Conservation (phyloP, 2,329 filamentous ascomycete species). For the Macroventuria anomochaeta region DNA sequence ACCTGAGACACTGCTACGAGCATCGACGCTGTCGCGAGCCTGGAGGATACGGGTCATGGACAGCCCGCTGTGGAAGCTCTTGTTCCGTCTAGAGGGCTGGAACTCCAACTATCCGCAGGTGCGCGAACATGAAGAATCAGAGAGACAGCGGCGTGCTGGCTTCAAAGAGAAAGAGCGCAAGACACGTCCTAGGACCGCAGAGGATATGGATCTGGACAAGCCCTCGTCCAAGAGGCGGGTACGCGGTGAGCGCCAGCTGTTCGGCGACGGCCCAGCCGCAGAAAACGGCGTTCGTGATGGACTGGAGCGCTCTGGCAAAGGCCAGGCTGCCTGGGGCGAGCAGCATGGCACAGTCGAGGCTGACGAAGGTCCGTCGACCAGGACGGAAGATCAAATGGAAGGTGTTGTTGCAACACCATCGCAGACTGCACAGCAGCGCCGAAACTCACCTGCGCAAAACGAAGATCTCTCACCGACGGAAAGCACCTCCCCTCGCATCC, state of each 20-base stretch:
- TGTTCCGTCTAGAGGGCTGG: constrained; percentile 90
- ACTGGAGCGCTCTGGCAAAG: constrained; percentile 27
- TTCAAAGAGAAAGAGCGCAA: constrained; percentile 53
- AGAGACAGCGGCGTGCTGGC: constrained; percentile 48
- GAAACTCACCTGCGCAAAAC: constrained; percentile 19
- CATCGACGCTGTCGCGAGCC: constrained; percentile 76
- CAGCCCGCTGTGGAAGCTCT: constrained; percentile 80
- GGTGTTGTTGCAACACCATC: constrained; percentile 36
- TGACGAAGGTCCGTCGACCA: constrained; percentile 44
- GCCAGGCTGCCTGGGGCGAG: constrained; percentile 50
- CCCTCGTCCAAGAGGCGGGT: constrained; percentile 62
- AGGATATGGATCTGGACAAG: constrained; percentile 57
- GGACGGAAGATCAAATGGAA: constrained; percentile 48
- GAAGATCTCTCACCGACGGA: constrained; percentile 17
- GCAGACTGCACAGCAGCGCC: constrained; percentile 23
- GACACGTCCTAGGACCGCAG: constrained; percentile 53
- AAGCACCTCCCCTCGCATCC: constrained; percentile 31
- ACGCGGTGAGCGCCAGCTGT: constrained; percentile 52
- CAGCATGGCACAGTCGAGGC: constrained; percentile 58
- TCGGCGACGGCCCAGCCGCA: constrained; percentile 41
- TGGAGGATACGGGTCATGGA: constrained; percentile 87
- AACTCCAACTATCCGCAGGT: constrained; percentile 71
- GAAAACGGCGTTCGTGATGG: constrained; percentile 33
- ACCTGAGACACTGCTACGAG: constrained; percentile 77
- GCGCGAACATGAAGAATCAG: constrained; percentile 66